Percentiles rank a stretch among this genome's conserved stretches.
Evolutionary conservation across 192 early-diverging fungal genomes (phyloP).

Genomic region (Backusella sp.): DNA sequence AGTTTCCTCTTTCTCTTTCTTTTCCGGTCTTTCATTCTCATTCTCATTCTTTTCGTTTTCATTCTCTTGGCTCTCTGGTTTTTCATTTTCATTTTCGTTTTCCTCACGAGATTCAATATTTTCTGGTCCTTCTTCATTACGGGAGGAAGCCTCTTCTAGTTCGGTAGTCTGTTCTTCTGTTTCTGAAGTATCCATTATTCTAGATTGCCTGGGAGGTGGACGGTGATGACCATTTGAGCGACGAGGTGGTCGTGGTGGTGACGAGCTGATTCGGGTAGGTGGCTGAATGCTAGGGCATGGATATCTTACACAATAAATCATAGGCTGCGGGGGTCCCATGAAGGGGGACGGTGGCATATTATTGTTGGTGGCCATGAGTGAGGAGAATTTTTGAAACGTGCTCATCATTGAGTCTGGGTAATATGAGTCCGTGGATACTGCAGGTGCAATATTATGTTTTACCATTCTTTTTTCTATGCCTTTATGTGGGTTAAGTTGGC

Average conservation of each 20-base stretch:
- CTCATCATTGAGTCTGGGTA: background rate
- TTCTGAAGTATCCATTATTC: background rate
- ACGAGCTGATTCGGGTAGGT: background rate
- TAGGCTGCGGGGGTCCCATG: background rate
- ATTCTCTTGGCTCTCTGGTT: background rate
- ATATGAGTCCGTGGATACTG: background rate
- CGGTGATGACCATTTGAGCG: background rate
- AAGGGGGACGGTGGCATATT: background rate
- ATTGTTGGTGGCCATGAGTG: background rate
- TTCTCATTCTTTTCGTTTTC: background rate
- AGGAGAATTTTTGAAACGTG: background rate
- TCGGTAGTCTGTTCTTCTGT: background rate
- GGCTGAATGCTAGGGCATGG: background rate
- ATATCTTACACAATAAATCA: background rate
- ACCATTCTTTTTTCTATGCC: constrained; percentile 5
- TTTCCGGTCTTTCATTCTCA: background rate
- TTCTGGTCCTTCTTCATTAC: background rate
- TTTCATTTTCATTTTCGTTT: background rate
- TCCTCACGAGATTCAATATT: background rate
- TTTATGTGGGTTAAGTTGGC: background rate
- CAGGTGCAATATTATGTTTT: background rate
- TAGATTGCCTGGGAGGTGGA: background rate
- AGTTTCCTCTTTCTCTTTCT: background rate
- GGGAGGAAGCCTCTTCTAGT: background rate
- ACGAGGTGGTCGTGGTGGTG: background rate